phyloP scores from a whole-genome alignment of 768 basidiomycete species.

The Mycena indigotica region DNA sequence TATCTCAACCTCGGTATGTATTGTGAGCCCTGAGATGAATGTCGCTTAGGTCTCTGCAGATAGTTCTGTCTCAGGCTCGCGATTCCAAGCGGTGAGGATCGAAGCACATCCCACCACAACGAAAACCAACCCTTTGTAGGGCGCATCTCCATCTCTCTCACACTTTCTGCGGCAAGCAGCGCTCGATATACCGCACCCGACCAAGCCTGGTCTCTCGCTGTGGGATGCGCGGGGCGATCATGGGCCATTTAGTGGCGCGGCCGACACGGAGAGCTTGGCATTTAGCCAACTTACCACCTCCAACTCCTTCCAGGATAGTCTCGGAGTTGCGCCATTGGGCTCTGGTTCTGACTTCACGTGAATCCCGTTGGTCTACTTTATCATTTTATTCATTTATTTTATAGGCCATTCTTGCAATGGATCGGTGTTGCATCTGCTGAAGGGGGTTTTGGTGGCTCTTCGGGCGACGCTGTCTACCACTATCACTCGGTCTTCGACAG shows the following conservation, averaged over 20 bases:
- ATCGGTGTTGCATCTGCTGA: slow-evolving; percentile 44
- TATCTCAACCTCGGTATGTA: slow-evolving; percentile 77
- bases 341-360: slow-evolving; percentile 77
- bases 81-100: slow-evolving; percentile 43
- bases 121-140: not conserved
- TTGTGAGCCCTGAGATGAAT: too few species aligned
- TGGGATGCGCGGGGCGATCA: slow-evolving; percentile 76
- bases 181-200: slow-evolving; percentile 73
- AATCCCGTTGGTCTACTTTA: slow-evolving; percentile 47
- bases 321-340: slow-evolving; percentile 54
- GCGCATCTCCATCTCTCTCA: slow-evolving; percentile 35
- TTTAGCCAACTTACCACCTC: slow-evolving; percentile 12
- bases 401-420: slow-evolving; percentile 27
- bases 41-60: slow-evolving; percentile 42
- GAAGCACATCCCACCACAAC: not conserved
- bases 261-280: slow-evolving; percentile 31
- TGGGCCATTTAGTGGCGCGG: slow-evolving; percentile 48
- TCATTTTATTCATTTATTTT: slow-evolving; percentile 40
- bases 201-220: slow-evolving; percentile 60
- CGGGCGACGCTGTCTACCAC: slow-evolving; percentile 68
- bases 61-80: slow-evolving; percentile 62
- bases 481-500: slow-evolving; percentile 80
- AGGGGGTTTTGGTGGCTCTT: slow-evolving; percentile 43
- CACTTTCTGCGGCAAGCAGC: slow-evolving; percentile 72
- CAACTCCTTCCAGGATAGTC: slow-evolving; percentile 6